Evolutionary conservation across 805 yeast genomes (phyloP), one percentile per base, ranked within the genome.

Genomic region (Kodamaea laetipori): DNA sequence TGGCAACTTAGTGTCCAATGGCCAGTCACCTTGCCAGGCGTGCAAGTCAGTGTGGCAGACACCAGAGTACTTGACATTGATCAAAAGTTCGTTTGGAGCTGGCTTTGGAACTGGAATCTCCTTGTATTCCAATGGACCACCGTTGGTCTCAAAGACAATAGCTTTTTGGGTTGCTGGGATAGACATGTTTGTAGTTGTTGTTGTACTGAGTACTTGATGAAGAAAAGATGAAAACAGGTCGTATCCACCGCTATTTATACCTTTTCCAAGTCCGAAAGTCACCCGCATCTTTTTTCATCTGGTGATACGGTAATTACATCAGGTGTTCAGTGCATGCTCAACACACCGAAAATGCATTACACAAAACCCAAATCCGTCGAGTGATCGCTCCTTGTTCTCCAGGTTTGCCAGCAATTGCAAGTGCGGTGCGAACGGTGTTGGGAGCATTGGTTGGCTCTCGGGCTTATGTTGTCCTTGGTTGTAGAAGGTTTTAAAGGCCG

Each of bases 11-110:
- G 74, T 68, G 39, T 51, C 60, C 52, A 70, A 63, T 26, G 74
- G 74, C 74, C 74, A 70, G 57, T 70, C 74, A 51, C 74, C 74
- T 54, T 68, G 66, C 74, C 74, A 69, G 42, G 74, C 76, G 51
- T 70, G 76, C 53, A 70, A 66, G 53, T 70, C 74, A 37, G 74
- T 70, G 58, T 70, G 76, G 54, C 76, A 70, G 30, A 70, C 74
- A 48, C 76, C 76, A 21, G 74, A 70, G 61, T 67, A 70, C 58
- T 70, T 70, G 49, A 70, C 61, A 50, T 70, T 67, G 58, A 70
- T 63, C 58, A 70, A 67, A 37, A 70, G 35, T 54, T 70, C 76
- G 47, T 60, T 69, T 18, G 69, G 47, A 55, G 67, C 67, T 39
- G 74, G 74, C 24, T 36, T 53, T 34, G 74, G 53, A 16, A 50